Conservation (phyloP, 305 asterid genomes). For the Galium porrigens region DNA sequence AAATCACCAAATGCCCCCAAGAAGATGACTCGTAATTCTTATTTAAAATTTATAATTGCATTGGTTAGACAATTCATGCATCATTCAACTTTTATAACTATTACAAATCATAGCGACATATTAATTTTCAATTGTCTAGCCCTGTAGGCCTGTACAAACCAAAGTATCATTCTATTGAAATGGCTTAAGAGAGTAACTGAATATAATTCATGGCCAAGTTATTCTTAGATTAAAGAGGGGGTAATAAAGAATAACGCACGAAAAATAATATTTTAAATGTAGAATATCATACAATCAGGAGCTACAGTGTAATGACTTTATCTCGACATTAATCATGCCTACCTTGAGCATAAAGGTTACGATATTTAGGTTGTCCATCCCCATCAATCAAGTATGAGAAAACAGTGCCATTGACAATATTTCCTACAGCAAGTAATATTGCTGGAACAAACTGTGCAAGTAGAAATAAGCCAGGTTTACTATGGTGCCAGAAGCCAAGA, state of each 20-base stretch:
- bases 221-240: not conserved
- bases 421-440: conserved; percentile 86
- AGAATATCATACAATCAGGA: not conserved
- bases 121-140: not conserved
- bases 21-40: not conserved
- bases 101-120: too few species aligned
- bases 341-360: conserved; percentile 9
- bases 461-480: conserved; percentile 90
- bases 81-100: not conserved
- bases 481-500: conserved; percentile 96
- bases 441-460: conserved; percentile 93
- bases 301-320: not conserved
- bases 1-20: not conserved
- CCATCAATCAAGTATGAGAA: conserved; percentile 60
- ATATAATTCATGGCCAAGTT: not conserved
- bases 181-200: not conserved
- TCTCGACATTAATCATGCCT: not conserved
- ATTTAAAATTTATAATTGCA: not conserved
- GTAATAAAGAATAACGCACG: not conserved
- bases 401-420: conserved; percentile 80
- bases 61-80: not conserved
- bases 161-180: not conserved
- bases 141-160: not conserved
- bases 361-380: conserved; percentile 33
- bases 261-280: not conserved